Percentiles rank a stretch among this genome's conserved stretches.
These are phyloP conservation scores for Saitozyma sp. DNA, from an alignment of 768 basidiomycete genomes.

Conservation along the genomic window DNA sequence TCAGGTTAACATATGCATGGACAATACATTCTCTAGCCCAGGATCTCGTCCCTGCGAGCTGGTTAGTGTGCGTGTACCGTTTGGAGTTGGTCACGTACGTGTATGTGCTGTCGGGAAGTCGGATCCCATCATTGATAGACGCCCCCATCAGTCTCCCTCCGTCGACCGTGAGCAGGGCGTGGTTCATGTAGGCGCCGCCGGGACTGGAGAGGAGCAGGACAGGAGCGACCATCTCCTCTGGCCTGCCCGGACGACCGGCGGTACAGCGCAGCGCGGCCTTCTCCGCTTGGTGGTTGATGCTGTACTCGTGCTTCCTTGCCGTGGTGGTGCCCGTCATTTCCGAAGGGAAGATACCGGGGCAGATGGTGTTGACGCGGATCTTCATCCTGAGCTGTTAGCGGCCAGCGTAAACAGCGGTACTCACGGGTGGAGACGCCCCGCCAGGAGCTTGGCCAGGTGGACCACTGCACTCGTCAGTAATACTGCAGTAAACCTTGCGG, in stretches of 20 bases:
- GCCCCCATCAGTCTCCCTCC: constrained; percentile 23
- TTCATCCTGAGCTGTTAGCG: constrained; percentile 23
- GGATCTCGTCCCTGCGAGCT: too few relatives aligned
- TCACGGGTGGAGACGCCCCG: constrained; percentile 26
- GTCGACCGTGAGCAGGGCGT: constrained; percentile 26
- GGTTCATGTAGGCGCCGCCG: constrained; percentile 38
- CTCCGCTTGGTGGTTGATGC: constrained; percentile 5
- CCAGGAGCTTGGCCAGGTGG: constrained; percentile 22
- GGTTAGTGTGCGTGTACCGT: too few relatives aligned
- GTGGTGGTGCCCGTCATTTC: constrained; percentile 35
- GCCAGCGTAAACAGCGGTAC: neutral
- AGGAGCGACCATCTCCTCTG: constrained; percentile 38
- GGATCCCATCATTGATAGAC: constrained; percentile 24
- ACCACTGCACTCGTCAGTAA: constrained; percentile 4
- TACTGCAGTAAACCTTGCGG: neutral
- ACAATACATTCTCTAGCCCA: too few relatives aligned
- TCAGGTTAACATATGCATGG: too few relatives aligned
- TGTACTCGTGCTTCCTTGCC: constrained; percentile 8
- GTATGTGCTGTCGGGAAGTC: constrained; percentile 18
- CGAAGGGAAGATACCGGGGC: constrained; percentile 39
- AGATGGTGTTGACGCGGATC: constrained; percentile 41
- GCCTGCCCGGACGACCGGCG: constrained; percentile 28
- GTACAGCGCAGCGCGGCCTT: neutral
- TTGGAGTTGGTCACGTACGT: neutral
- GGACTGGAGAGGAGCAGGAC: constrained; percentile 27